Evolutionary conservation across 768 basidiomycete species (phyloP).

Genomic region (Xerocomellus amylosporus): DNA sequence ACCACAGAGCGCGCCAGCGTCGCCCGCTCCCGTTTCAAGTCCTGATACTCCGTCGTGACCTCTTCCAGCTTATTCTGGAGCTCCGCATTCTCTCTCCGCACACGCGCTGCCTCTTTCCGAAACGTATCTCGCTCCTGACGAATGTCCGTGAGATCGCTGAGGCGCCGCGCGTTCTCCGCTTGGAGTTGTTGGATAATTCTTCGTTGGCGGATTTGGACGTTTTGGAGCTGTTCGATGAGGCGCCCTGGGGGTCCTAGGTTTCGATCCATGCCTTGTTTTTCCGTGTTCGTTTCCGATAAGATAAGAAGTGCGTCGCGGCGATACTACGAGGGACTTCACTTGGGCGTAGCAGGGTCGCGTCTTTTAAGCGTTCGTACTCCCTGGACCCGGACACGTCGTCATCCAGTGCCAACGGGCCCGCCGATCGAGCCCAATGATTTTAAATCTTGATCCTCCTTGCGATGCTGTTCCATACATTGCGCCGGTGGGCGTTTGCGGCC

Average conservation of each 20-base stretch:
- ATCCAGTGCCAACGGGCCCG: background rate
- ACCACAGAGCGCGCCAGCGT: slow-evolving; percentile 11
- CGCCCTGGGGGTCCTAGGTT: slow-evolving; percentile 7
- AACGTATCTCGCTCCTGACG: slow-evolving; percentile 29
- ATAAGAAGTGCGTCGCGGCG: background rate
- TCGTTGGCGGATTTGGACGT: slow-evolving; percentile 23
- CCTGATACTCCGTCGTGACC: slow-evolving; percentile 14
- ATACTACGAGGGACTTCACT: background rate
- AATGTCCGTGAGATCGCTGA: slow-evolving; percentile 25
- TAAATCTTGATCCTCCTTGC: background rate
- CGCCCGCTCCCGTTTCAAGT: slow-evolving; percentile 24
- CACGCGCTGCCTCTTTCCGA: slow-evolving; percentile 19
- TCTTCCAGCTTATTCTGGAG: slow-evolving; percentile 23
- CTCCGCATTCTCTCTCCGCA: slow-evolving; percentile 22
- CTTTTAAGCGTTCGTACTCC: background rate
- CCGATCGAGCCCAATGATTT: background rate
- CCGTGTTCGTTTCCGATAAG: background rate
- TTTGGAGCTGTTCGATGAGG: slow-evolving; percentile 28
- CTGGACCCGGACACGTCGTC: background rate
- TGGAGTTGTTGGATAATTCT: slow-evolving; percentile 27
- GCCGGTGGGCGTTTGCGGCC: background rate
- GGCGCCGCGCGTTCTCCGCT: slow-evolving; percentile 21
- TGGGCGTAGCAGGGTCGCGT: background rate
- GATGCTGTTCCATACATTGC: background rate
- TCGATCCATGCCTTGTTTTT: slow-evolving; percentile 1